A percentile compares a stretch with the other conserved stretches of the same genome.
Conservation (phyloP, 169 alveolate species). For the Plasmodium coatneyi region DNA sequence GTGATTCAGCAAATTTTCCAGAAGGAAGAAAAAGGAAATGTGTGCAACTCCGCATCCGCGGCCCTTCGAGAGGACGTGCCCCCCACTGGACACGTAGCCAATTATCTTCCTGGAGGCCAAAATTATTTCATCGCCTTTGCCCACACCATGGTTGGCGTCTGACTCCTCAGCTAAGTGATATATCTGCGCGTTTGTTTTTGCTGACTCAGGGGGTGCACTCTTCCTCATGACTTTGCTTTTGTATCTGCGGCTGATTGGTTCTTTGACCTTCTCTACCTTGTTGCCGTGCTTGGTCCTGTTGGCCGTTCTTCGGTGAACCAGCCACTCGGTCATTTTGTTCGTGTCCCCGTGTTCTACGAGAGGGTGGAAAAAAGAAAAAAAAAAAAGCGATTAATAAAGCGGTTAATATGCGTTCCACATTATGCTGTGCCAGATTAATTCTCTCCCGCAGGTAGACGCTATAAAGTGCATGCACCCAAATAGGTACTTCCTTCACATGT, state of each 20-base stretch:
- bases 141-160: background rate
- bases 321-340: constrained; percentile 50
- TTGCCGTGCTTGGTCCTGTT: background rate
- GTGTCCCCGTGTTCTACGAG: constrained; percentile 28
- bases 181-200: background rate
- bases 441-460: background rate
- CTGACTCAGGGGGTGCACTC: background rate
- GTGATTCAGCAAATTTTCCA: constrained; percentile 41
- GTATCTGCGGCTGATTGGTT: constrained; percentile 23
- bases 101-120: constrained; percentile 58
- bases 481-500: background rate
- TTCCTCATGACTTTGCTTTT: constrained; percentile 41
- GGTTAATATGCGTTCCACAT: background rate
- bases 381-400: background rate
- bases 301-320: background rate
- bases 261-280: constrained; percentile 25
- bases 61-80: constrained; percentile 71
- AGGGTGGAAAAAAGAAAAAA: background rate
- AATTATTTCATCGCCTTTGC: constrained; percentile 34
- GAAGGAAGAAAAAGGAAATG: constrained; percentile 32
- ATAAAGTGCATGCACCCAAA: background rate
- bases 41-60: constrained; percentile 68
- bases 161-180: background rate
- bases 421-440: background rate
- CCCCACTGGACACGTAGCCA: constrained; percentile 73